Percentiles rank a stretch among this genome's conserved stretches.
phyloP scores from a whole-genome alignment of 352 stramenopile species.

The Pythium angustatum region DNA sequence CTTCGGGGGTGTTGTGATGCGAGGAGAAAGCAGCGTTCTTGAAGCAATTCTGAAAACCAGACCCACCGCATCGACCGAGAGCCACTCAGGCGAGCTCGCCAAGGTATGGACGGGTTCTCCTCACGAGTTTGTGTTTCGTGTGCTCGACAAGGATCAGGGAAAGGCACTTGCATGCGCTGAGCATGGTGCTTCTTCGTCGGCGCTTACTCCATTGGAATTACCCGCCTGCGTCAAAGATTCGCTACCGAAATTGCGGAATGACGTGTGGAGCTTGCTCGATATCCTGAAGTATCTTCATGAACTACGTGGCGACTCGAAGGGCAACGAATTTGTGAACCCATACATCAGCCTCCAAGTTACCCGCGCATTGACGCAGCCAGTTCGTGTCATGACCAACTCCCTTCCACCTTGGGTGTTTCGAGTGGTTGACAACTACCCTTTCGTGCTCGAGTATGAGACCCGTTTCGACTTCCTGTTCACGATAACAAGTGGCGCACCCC shows the following conservation, averaged over 20 bases:
- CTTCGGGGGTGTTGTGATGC: conserved; percentile 39
- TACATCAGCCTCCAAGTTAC: conserved; percentile 63
- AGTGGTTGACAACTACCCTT: conserved; percentile 55
- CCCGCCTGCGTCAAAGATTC: no score
- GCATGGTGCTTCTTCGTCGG: not conserved
- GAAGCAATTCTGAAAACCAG: conserved; percentile 61
- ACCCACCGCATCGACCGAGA: not conserved
- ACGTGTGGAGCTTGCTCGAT: conserved; percentile 60
- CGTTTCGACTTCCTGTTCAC: conserved; percentile 68
- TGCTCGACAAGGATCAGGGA: conserved; percentile 21
- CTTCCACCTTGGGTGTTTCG: conserved; percentile 59
- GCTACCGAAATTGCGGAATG: conserved; percentile 43
- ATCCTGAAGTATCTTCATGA: conserved; percentile 48
- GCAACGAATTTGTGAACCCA: conserved; percentile 46
- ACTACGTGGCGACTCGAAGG: conserved; percentile 5
- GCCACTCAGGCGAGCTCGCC: not conserved
- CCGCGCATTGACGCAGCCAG: conserved; percentile 54
- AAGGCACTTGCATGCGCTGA: not conserved
- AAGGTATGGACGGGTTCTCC: conserved; percentile 45
- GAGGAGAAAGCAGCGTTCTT: conserved; percentile 54
- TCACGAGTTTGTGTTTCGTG: conserved; percentile 66
- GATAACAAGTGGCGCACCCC: conserved; percentile 62
- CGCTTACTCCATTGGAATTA: no score
- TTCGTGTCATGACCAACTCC: conserved; percentile 63
- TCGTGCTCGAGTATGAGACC: conserved; percentile 69